Evolutionary conservation across 257 asterid species (phyloP).

Genomic region (Forsythia viridissima): DNA sequence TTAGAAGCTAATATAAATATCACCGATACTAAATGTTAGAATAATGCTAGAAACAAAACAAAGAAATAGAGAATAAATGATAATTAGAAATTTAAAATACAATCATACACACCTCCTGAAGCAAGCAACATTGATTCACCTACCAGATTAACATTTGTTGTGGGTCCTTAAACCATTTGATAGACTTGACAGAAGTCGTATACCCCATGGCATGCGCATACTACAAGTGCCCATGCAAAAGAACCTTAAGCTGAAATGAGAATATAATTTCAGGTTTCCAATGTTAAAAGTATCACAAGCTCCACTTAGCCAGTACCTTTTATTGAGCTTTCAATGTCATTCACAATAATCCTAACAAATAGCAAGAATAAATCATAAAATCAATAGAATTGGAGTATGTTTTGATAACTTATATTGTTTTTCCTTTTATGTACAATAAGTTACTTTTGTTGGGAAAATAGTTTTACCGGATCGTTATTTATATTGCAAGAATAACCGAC

Average conservation of each 20-base stretch:
- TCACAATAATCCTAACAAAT: background rate
- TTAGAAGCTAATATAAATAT: too few relatives aligned
- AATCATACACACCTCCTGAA: conserved; percentile 63
- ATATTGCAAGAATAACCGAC: too few relatives aligned
- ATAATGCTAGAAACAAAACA: too few relatives aligned
- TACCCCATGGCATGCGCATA: conserved; percentile 95
- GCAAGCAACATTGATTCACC: conserved; percentile 61
- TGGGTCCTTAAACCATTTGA: conserved; percentile 81
- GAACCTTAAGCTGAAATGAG: conserved; percentile 74
- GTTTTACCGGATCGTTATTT: too few relatives aligned
- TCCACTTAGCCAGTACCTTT: background rate
- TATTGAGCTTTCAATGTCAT: background rate
- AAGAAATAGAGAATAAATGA: too few relatives aligned
- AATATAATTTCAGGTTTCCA: background rate
- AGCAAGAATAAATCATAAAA: background rate
- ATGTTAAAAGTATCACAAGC: too few relatives aligned
- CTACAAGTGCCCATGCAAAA: conserved; percentile 93
- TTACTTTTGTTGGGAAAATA: background rate
- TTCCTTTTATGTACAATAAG: background rate
- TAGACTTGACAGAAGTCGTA: conserved; percentile 77
- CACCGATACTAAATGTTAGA: too few relatives aligned
- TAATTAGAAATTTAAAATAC: background rate
- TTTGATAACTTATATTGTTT: background rate
- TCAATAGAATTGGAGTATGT: too few relatives aligned
- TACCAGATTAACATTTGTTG: conserved; percentile 60